Percentiles rank a stretch among this genome's conserved stretches.
Conservation (phyloP, 1,284 basidiomycete genomes). For the Coriolopsis trogii region DNA sequence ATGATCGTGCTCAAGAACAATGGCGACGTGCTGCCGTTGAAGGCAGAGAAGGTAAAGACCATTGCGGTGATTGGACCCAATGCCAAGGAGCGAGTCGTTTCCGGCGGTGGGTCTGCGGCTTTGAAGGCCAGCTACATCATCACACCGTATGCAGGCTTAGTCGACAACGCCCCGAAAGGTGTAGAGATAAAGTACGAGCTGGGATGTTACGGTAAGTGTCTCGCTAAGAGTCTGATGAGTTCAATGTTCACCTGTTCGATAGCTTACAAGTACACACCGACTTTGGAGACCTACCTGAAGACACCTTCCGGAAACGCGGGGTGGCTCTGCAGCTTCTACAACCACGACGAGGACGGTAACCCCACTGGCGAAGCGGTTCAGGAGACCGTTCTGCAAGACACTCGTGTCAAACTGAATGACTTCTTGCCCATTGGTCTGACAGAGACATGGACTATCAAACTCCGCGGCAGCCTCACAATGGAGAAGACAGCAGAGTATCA, state of each 20-base stretch:
- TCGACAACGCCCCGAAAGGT: slow-evolving; percentile 46
- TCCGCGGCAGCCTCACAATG: slow-evolving; percentile 58
- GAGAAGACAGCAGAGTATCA: slow-evolving; percentile 60
- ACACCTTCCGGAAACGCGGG: slow-evolving; percentile 55
- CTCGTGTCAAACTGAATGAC: slow-evolving; percentile 67
- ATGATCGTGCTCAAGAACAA: slow-evolving; percentile 77
- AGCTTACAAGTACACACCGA: slow-evolving; percentile 65
- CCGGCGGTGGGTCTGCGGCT: slow-evolving; percentile 53
- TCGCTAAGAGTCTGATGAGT: background rate
- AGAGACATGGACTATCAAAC: slow-evolving; percentile 61
- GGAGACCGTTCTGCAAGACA: slow-evolving; percentile 58
- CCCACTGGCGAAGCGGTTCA: slow-evolving; percentile 44
- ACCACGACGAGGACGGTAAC: slow-evolving; percentile 50
- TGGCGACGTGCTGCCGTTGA: slow-evolving; percentile 46
- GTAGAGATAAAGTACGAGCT: slow-evolving; percentile 52
- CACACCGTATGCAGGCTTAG: slow-evolving; percentile 62
- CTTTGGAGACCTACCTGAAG: slow-evolving; percentile 55
- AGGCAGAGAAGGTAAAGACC: slow-evolving; percentile 33
- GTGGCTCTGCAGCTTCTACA: slow-evolving; percentile 66
- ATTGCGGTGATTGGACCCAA: slow-evolving; percentile 51
- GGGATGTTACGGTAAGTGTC: slow-evolving; percentile 59
- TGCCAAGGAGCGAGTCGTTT: slow-evolving; percentile 47
- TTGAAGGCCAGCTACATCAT: slow-evolving; percentile 50
- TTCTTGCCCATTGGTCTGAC: slow-evolving; percentile 65
- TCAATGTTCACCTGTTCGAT: background rate